Evolutionary conservation across 352 stramenopile species (phyloP), one percentile per base, ranked within the genome.

Genomic region (Phytophthora syringae): DNA sequence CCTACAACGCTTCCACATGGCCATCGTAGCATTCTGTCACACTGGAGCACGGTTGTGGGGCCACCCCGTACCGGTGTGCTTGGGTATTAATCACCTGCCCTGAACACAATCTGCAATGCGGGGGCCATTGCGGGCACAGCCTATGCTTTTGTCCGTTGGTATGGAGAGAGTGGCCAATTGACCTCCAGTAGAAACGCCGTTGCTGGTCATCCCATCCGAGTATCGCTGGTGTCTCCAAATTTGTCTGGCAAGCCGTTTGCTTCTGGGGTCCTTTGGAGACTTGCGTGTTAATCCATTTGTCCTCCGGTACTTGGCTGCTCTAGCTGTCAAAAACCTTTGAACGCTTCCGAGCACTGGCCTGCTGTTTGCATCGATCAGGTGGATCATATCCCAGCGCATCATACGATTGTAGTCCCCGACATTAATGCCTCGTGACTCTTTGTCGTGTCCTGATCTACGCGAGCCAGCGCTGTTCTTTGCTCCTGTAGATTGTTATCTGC

Each of bases 171-270:
- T 47, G n/a, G 5, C 39, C 39, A 10, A 47, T 27, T 11, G 39
- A 47, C 18, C 39, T 47, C 39, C n/a, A 47, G n/a, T 47, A 47
- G 15, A 36, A 36, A 32, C n/a, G n/a, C n/a, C n/a, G n/a, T n/a
- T n/a, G n/a, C n/a, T n/a, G n/a, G n/a, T n/a, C n/a, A n/a, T n/a
- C n/a, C n/a, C n/a, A n/a, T n/a, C n/a, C n/a, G n/a, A n/a, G n/a
- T n/a, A n/a, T n/a, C n/a, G n/a, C n/a, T n/a, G n/a, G n/a, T n/a
- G n/a, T n/a, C n/a, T n/a, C n/a, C n/a, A n/a, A n/a, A n/a, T n/a
- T n/a, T n/a, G n/a, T n/a, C n/a, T n/a, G n/a, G n/a, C n/a, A n/a
- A n/a, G n/a, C n/a, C n/a, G n/a, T n/a, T n/a, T n/a, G n/a, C n/a
- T n/a, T n/a, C n/a, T n/a, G n/a, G n/a, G n/a, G n/a, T n/a, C n/a